These are phyloP conservation scores for Phytophthora sp. DNA, from an alignment of 352 stramenopile genomes.

Conservation along the genomic window DNA sequence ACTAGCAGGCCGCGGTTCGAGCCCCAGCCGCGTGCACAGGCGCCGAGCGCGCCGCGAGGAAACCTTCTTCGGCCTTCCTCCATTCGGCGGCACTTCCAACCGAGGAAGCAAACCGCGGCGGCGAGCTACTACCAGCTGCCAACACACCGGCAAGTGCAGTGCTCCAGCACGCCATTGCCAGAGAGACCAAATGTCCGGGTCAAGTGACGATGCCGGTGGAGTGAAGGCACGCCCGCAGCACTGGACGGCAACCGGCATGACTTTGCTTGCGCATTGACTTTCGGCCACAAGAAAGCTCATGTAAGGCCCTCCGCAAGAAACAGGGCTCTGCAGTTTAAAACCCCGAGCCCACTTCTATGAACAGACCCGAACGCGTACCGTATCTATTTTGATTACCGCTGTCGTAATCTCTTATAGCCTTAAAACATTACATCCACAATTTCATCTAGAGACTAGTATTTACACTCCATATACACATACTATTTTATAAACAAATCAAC, in stretches of 20 bases:
- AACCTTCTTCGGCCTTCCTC: slow-evolving; percentile 9
- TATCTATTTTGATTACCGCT: no score
- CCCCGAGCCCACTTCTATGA: not conserved
- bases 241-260: not conserved
- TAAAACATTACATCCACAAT: no score
- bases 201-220: not conserved
- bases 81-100: not conserved
- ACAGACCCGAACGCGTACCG: no score
- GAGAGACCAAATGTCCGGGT: not conserved
- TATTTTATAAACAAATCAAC: no score
- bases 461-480: no score
- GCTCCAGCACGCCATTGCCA: not conserved
- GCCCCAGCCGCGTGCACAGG: not conserved
- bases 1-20: not conserved
- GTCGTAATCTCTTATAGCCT: no score
- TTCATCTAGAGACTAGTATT: no score
- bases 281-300: slow-evolving; percentile 16
- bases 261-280: slow-evolving; percentile 20
- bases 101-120: not conserved
- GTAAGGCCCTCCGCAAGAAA: slow-evolving; percentile 11
- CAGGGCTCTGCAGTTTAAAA: slow-evolving; percentile 11
- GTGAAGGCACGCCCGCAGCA: not conserved
- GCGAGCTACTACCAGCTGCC: not conserved
- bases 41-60: slow-evolving; percentile 5
- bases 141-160: not conserved